These are phyloP conservation scores for Paramarasmius palmivorus DNA, from an alignment of 1,284 basidiomycete species.

Conservation along the genomic window DNA sequence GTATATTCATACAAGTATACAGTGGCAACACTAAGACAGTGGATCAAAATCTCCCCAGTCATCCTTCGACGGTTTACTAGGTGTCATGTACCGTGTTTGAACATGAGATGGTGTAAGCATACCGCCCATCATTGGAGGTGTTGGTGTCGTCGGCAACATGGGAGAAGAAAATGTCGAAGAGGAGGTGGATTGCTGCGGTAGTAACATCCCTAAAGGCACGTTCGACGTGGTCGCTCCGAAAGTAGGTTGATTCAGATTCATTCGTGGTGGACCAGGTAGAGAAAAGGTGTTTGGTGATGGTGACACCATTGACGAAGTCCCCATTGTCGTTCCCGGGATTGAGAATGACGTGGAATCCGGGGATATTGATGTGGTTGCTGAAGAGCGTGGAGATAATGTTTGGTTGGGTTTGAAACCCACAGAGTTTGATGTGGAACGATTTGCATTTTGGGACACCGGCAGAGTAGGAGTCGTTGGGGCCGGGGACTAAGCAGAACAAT, in stretches of 20 bases:
- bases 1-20: slow-evolving; percentile 19
- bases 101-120: slow-evolving; percentile 62
- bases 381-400: no score
- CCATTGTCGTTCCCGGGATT: no score
- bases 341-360: no score
- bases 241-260: not conserved
- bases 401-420: no score
- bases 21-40: slow-evolving; percentile 39
- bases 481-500: not conserved
- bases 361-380: not conserved
- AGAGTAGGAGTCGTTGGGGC: slow-evolving; percentile 13
- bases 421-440: no score
- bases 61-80: slow-evolving; percentile 55
- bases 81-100: slow-evolving; percentile 39
- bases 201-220: slow-evolving; percentile 1
- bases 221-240: not conserved
- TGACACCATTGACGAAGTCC: no score
- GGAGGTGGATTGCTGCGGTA: not conserved
- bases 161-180: not conserved
- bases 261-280: not conserved
- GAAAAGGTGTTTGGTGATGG: no score
- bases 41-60: slow-evolving; percentile 85
- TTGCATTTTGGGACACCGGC: not conserved
- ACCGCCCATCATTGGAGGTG: slow-evolving; percentile 46
- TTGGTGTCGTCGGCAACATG: slow-evolving; percentile 33